Base-by-base conservation (phyloP, 805 yeast genomes). In the Saturnispora quitensis region DNA sequence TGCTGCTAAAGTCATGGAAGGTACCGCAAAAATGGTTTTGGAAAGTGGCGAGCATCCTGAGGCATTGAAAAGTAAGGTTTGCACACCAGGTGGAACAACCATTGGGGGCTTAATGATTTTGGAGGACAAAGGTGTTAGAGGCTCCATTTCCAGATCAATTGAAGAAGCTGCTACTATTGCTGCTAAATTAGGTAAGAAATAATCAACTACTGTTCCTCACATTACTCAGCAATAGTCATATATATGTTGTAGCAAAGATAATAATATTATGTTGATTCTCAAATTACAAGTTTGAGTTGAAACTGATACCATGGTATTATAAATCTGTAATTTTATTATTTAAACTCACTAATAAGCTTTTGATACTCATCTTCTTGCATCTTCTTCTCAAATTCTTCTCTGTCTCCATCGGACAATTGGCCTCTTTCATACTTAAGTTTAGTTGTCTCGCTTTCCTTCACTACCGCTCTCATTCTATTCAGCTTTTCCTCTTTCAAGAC, bases 81-180 rank as follows among this genome's bases (percentile, higher is more conserved):
- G 97, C 65, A 93, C 99, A 0, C 99, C 99, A 24, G 99, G 93
- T 31, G 99, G 99, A 34, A 90, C 97, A 48, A 93, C 99, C 4
- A 93, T 93, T 65, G 96, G 96, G 9, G 99, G 99, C 0, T 73
- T 93, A 53, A 76, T 91, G 68, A 88, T 82, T 57, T 81, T 93
- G 84, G 99, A 93, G 72, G 96, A 89, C 58, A 81, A 80, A 47
- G 95, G 91, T 48, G 86, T 93, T 45, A 84, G 96, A 70, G 78
- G 88, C 45, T 91, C 89, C 24, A 85, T 93, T 60, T 80, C 95
- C 46, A 77, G 89, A 61, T 96, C 95, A 40, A 85, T 93, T 25
- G 89, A 87, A 67, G 95, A 89, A 65, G 91, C 97, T 35, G 88
- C 97, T n/a, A 76, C 76, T 53, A 85, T 89, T 51, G 89, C 96